Base-by-base conservation (phyloP, 2,329 filamentous ascomycete species). In the Diaporthe citrichinensis region DNA sequence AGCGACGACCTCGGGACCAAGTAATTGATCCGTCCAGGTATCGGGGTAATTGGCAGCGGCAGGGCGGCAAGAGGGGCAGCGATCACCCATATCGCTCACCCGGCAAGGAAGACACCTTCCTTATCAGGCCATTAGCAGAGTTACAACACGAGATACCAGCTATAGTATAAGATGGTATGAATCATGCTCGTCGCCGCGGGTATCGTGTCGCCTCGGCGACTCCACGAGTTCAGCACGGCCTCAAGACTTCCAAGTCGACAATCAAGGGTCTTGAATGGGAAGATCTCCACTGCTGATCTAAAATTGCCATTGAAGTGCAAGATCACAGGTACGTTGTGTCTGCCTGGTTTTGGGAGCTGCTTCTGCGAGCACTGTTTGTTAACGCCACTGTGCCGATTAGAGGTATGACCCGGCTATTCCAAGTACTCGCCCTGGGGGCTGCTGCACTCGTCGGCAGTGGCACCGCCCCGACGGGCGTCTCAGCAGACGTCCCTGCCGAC, bases 401-500 rank as follows among this genome's bases (percentile, higher is more conserved):
- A 28, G 31, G 6, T 2, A 68, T 68, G 65, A 14, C 65, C 14
- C 31, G 65, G 31, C 65, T 68, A 17, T 31, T 68, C 46, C 46
- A 28, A n/a, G 65, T 23, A 39, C 23, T 68, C 31, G 46, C 46
- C 31, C 34, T 68, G 46, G 65, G 65, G 46, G 31, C 46, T 55
- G 46, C 65, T 20, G 65, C 65, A 7, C 34, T 68, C 34, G 15
- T 53, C 46, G 65, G 65, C 23, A 68, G 49, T 20, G 65, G 65
- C 34, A 51, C 46, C 46, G n/a, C 53, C 14, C 39, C 23, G 8
- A 28, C 23, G 46, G 65, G 65, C 46, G 65, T 53, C 31, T 39
- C 34, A 2, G 65, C 65, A 10, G 65, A 68, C 7, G 71, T 76
- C 7, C 59, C 77, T 41, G 71, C 76, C 17, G 81, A 82, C 57